Conservation (phyloP, 1,284 basidiomycete genomes). For the Pulchroboletus neoregius region DNA sequence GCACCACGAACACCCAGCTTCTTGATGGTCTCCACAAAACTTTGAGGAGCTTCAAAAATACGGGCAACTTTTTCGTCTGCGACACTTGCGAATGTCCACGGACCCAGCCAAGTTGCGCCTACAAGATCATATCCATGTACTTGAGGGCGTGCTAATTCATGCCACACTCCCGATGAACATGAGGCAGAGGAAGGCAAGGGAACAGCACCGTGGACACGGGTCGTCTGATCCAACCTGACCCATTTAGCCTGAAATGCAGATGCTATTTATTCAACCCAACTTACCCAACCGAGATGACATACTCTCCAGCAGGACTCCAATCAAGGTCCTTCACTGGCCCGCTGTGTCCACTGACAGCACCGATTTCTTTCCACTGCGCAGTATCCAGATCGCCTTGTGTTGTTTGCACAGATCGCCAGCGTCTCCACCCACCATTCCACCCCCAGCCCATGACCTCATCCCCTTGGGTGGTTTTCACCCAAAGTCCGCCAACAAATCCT, state of each 20-base stretch:
- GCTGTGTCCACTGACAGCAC: slow-evolving; percentile 80
- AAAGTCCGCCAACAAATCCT: slow-evolving; percentile 86
- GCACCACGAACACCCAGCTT: slow-evolving; percentile 48
- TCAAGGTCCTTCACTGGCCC: slow-evolving; percentile 72
- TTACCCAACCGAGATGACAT: slow-evolving; percentile 79
- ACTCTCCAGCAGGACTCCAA: slow-evolving; percentile 85
- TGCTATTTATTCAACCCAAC: slow-evolving; percentile 16
- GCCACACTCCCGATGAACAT: slow-evolving; percentile 52
- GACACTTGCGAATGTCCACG: slow-evolving; percentile 78
- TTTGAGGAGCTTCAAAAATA: slow-evolving; percentile 83
- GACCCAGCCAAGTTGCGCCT: slow-evolving; percentile 71
- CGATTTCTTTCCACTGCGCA: slow-evolving; percentile 68
- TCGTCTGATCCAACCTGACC: slow-evolving; percentile 79
- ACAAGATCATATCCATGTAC: slow-evolving; percentile 93
- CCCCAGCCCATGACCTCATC: slow-evolving; percentile 78
- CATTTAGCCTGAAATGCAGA: slow-evolving; percentile 1
- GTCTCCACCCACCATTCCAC: slow-evolving; percentile 89
- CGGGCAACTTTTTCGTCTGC: slow-evolving; percentile 92
- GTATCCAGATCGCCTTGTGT: slow-evolving; percentile 23
- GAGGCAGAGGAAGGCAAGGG: slow-evolving; percentile 10
- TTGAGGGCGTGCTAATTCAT: slow-evolving; percentile 86
- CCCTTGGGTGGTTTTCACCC: slow-evolving; percentile 50
- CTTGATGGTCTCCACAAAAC: slow-evolving; percentile 65
- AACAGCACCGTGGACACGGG: slow-evolving; percentile 73
- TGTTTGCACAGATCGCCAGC: slow-evolving; percentile 56